Evolutionary conservation across 805 yeast species (phyloP).

Genomic region (Pichia cephalocereana): DNA sequence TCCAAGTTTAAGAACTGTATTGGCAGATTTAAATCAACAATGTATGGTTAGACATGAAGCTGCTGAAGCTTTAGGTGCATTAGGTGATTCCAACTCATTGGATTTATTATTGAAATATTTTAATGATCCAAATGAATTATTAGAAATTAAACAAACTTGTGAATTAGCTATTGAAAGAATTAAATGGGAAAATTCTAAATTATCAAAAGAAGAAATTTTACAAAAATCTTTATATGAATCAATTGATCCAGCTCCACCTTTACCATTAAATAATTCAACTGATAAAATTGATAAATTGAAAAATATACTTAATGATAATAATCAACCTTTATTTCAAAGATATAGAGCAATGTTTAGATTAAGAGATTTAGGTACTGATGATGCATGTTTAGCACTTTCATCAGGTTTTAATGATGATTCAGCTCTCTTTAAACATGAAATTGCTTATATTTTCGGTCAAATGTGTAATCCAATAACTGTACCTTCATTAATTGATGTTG

Average conservation of each 20-base stretch:
- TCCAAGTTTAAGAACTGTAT: constrained; percentile 62
- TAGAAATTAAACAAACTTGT: constrained; percentile 94
- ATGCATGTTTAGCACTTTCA: constrained; percentile 88
- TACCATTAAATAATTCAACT: constrained; percentile 44
- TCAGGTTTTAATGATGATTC: constrained; percentile 83
- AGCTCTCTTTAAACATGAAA: constrained; percentile 94
- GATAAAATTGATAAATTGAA: constrained; percentile 60
- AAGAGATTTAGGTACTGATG: constrained; percentile 89
- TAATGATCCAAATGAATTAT: constrained; percentile 57
- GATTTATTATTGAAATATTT: constrained; percentile 54
- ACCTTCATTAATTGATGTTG: constrained; percentile 75
- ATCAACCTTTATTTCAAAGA: constrained; percentile 77
- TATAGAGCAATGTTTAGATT: constrained; percentile 98
- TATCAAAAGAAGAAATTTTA: constrained; percentile 55
- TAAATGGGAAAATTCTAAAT: constrained; percentile 76
- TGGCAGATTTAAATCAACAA: constrained; percentile 60
- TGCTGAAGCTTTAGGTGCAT: constrained; percentile 96
- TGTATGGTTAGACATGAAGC: constrained; percentile 99
- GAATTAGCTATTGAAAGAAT: constrained; percentile 94
- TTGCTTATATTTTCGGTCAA: constrained; percentile 98
- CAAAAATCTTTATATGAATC: constrained; percentile 74
- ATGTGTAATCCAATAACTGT: constrained; percentile 88
- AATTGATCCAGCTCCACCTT: constrained; percentile 97
- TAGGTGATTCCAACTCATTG: constrained; percentile 72
- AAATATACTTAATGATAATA: constrained; percentile 63